Evolutionary conservation across 2,329 filamentous ascomycete species (phyloP).

Genomic region (Aaosphaeria pasadenensis): DNA sequence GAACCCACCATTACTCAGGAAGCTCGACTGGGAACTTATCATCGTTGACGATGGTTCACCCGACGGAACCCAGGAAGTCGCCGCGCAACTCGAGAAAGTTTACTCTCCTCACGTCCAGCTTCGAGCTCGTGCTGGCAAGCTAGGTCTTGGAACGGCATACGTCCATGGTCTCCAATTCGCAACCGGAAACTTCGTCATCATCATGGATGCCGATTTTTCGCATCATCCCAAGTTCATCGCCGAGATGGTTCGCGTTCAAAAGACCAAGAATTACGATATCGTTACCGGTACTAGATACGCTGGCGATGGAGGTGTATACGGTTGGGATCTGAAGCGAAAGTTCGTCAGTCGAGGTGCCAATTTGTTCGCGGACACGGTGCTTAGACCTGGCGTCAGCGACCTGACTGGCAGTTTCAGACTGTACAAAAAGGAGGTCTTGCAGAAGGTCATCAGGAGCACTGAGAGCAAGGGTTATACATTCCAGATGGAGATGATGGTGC

Average conservation of each 20-base stretch:
- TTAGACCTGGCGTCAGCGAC: slow-evolving; percentile 91
- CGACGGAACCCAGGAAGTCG: slow-evolving; percentile 89
- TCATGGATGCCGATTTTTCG: slow-evolving; percentile 99
- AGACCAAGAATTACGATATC: slow-evolving; percentile 81
- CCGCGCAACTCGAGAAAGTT: slow-evolving; percentile 82
- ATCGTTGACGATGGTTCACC: slow-evolving; percentile 98
- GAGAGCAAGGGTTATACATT: slow-evolving; percentile 98
- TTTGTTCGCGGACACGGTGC: slow-evolving; percentile 89
- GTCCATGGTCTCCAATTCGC: slow-evolving; percentile 89
- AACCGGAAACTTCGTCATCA: slow-evolving; percentile 93
- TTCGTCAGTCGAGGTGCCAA: slow-evolving; percentile 85
- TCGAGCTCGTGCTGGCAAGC: slow-evolving; percentile 87
- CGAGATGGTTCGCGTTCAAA: slow-evolving; percentile 82
- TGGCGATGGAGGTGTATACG: slow-evolving; percentile 79
- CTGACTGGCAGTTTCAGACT: slow-evolving; percentile 91
- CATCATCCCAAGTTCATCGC: slow-evolving; percentile 99
- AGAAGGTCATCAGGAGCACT: slow-evolving; percentile 85
- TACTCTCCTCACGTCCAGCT: slow-evolving; percentile 80
- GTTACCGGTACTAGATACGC: slow-evolving; percentile 96
- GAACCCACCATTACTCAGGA: slow-evolving; percentile 50
- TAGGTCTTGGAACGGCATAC: slow-evolving; percentile 95
- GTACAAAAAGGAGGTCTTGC: slow-evolving; percentile 86
- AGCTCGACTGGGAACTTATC: slow-evolving; percentile 94
- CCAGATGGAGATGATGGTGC: slow-evolving; percentile 99
- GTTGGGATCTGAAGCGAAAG: slow-evolving; percentile 85